These are phyloP conservation scores for Mucor indicus DNA, from an alignment of 371 early-diverging fungal genomes.

Conservation along the genomic window DNA sequence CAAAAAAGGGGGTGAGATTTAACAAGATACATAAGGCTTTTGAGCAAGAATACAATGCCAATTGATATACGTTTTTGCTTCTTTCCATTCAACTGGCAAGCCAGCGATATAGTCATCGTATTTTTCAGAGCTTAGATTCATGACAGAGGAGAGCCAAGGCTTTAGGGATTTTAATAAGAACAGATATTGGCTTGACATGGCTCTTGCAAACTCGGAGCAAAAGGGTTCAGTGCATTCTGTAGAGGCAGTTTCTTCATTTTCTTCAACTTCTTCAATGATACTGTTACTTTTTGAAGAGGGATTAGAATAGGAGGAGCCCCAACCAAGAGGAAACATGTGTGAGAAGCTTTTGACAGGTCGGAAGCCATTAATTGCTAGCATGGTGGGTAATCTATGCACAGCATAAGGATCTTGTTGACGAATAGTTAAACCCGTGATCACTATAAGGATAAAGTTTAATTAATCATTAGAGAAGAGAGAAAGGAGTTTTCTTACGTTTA, in stretches of 20 bases:
- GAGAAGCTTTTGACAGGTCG: slow-evolving; percentile 31
- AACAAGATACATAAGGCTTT: slow-evolving; percentile 26
- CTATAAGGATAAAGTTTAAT: too few species aligned
- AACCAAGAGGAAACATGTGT: slow-evolving; percentile 40
- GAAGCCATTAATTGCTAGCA: slow-evolving; percentile 39
- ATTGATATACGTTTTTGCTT: slow-evolving; percentile 35
- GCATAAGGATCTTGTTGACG: slow-evolving; percentile 50
- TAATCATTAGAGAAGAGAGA: too few species aligned
- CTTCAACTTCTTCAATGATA: neutral
- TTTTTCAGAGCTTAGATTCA: slow-evolving; percentile 26
- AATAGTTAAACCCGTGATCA: slow-evolving; percentile 27
- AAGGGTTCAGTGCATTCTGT: neutral
- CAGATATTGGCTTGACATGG: slow-evolving; percentile 34
- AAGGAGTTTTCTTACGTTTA: slow-evolving; percentile 25
- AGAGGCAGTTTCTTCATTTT: neutral
- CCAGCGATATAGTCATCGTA: slow-evolving; percentile 28
- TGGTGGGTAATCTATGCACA: slow-evolving; percentile 40
- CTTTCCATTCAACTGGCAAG: slow-evolving; percentile 38
- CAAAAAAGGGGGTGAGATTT: neutral
- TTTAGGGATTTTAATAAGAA: slow-evolving; percentile 32
- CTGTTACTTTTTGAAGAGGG: slow-evolving; percentile 1
- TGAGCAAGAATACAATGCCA: slow-evolving; percentile 47
- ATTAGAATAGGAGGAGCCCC: slow-evolving; percentile 24
- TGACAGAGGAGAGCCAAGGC: slow-evolving; percentile 35
- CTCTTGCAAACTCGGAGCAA: slow-evolving; percentile 30